These are phyloP conservation scores for Gossypium longicalyx DNA, from an alignment of 345 rosid species.

Conservation along the genomic window DNA sequence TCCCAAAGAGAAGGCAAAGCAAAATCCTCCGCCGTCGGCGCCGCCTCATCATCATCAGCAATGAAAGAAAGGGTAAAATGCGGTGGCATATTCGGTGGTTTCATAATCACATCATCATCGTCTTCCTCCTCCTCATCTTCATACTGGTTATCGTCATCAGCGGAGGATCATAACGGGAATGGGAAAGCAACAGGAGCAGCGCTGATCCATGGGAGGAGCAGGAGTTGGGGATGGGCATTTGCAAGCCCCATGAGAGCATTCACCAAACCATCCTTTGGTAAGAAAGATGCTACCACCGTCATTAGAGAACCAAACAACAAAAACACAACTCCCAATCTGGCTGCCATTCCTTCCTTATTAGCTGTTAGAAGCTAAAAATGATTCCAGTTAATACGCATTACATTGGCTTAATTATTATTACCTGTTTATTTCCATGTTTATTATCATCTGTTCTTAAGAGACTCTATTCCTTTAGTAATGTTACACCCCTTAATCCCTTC, in stretches of 20 bases:
- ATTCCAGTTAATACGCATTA: conserved; percentile 16
- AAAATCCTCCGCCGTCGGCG: conserved; percentile 19
- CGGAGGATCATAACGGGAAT: conserved; percentile 32
- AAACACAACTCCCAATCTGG: conserved; percentile 43
- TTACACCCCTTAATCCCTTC: neutral
- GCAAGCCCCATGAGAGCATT: conserved; percentile 97
- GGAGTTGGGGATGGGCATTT: conserved; percentile 90
- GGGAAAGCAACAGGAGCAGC: conserved; percentile 35
- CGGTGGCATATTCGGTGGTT: conserved; percentile 95
- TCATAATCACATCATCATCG: conserved; percentile 65
- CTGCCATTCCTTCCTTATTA: conserved; percentile 70
- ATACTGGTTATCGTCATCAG: conserved; percentile 60
- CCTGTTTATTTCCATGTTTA: conserved; percentile 20
- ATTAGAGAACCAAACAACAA: conserved; percentile 38
- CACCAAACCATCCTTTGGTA: conserved; percentile 43
- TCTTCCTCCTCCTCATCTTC: conserved; percentile 76
- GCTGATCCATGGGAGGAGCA: conserved; percentile 37
- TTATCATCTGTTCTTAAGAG: neutral
- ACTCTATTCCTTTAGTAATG: conserved; percentile 15
- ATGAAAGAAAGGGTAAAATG: conserved; percentile 81
- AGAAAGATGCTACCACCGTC: conserved; percentile 24
- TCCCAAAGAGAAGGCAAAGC: conserved; percentile 85
- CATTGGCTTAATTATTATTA: conserved; percentile 7
- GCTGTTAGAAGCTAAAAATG: conserved; percentile 44
- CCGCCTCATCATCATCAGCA: conserved; percentile 19